A percentile compares a stretch with the other conserved stretches of the same genome.
Conservation (phyloP, 2,329 filamentous ascomycete species). For the Trichophyton mentagrophytes region DNA sequence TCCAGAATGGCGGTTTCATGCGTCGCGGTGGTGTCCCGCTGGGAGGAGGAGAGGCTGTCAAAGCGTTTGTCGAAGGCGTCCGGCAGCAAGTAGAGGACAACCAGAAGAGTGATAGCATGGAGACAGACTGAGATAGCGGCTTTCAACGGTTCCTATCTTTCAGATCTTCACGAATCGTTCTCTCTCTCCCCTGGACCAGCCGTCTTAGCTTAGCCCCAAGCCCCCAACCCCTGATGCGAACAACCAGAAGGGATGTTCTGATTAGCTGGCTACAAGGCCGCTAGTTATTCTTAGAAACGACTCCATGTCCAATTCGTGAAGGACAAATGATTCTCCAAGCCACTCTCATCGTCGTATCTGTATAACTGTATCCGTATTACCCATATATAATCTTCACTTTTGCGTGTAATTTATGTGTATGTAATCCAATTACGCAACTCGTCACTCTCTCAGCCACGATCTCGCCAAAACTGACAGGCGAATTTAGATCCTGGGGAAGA, state of each 20-base stretch:
- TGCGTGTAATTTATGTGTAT: not conserved
- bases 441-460: constrained; percentile 2
- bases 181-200: not conserved
- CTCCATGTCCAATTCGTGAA: not conserved
- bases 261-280: not conserved
- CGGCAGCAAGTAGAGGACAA: constrained; percentile 52
- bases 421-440: not conserved
- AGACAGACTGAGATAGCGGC: constrained; percentile 24
- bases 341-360: not conserved
- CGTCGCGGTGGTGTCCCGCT: constrained; percentile 67
- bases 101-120: constrained; percentile 28
- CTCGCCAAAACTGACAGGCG: not conserved
- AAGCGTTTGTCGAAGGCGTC: constrained; percentile 82
- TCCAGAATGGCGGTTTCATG: constrained; percentile 75
- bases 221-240: not conserved
- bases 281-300: constrained; percentile 1
- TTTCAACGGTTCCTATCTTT: not conserved
- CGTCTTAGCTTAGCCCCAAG: not conserved
- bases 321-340: not conserved
- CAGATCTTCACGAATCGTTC: not conserved
- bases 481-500: not conserved
- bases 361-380: not conserved
- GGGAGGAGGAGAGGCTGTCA: constrained; percentile 76
- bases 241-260: not conserved
- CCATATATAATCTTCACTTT: not conserved